phyloP scores from a whole-genome alignment of 768 basidiomycete species.

The Naganishia antarctica region DNA sequence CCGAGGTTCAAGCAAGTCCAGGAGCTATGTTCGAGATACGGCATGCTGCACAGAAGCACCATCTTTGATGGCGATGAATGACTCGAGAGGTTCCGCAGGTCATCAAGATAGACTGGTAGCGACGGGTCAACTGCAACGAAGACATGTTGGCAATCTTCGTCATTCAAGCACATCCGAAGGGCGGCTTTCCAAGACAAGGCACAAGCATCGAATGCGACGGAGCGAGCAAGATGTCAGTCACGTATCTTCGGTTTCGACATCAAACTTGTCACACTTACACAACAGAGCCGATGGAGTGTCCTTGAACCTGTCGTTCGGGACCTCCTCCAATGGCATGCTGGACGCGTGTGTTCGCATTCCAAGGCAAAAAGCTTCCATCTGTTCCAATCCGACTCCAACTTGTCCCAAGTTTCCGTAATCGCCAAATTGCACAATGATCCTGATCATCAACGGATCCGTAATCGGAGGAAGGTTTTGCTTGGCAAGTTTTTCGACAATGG shows the following conservation, averaged over 20 bases:
- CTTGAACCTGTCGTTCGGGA: constrained; percentile 4
- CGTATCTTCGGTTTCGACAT: not conserved
- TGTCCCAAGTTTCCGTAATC: constrained; percentile 1
- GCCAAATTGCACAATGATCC: not conserved
- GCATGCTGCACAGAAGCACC: not conserved
- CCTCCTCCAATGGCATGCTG: constrained; percentile 4
- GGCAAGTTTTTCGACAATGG: not conserved
- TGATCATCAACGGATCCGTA: constrained; percentile 11
- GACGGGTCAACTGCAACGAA: not conserved
- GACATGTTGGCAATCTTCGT: constrained; percentile 15
- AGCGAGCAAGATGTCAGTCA: not conserved
- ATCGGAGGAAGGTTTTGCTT: not conserved
- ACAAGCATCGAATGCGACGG: not conserved
- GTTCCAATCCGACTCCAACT: not conserved
- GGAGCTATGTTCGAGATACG: not conserved
- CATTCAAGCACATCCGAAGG: constrained; percentile 16
- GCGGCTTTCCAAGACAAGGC: not conserved
- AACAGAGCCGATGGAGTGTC: constrained; percentile 2
- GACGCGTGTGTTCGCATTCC: constrained; percentile 10
- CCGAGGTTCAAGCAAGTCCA: not conserved
- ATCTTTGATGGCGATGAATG: not conserved
- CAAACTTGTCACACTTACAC: constrained; percentile 5
- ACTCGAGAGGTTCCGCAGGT: not conserved
- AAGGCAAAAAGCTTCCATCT: constrained; percentile 13
- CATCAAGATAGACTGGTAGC: not conserved